Evolutionary conservation across 2,329 filamentous ascomycete species (phyloP), one percentile per base, ranked within the genome.

Genomic region (Colletotrichum caudatum): DNA sequence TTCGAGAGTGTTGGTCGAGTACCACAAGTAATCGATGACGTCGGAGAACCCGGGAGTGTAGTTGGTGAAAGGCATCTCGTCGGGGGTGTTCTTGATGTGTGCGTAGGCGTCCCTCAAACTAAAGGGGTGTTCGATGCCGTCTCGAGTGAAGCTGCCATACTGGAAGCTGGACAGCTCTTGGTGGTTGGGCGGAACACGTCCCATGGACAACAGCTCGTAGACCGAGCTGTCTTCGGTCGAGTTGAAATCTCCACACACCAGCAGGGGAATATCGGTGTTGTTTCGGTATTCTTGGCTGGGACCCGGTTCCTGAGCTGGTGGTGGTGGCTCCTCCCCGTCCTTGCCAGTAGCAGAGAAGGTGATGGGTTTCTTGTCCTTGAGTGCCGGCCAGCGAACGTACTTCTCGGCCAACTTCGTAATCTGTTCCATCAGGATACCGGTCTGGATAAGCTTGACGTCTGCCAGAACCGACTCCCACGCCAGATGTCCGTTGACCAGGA

Each of bases 1-100:
- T 78, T 96, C 93, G 56, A 98, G 86, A 29, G 92, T 91, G 81
- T 96, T 97, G 69, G 94, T 95, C 68, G 94, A 95, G 82, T 97
- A 99, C 94, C 95, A 98, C 77, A 99, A 94, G 82, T 98, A 98
- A 80, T 99, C 96, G 75, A 99, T 93, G 69, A 97, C 93, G 73
- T 94, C 95, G 63, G 90, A 89, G 83, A 98, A 99, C n/a, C 91
- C 90, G 1, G 96, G 95, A 18, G 94, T 97, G 82, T 98, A 99
- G 82, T 99, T 99, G 58, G 96, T 99, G 81, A 97, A 99, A 5
- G 91, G 90, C 76, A 98, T 84, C 79, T 97, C 94, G 69, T 94
- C 93, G 8, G 91, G 91, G 46, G 96, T 90, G 78, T 95, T 92
- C 74, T 92, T 92, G 64, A 97, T 92, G 74, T 93, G 89, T 46